A percentile compares a stretch with the other conserved stretches of the same genome.
Evolutionary conservation across 257 asterid genomes (phyloP).

Genomic region (Ballota nigra): DNA sequence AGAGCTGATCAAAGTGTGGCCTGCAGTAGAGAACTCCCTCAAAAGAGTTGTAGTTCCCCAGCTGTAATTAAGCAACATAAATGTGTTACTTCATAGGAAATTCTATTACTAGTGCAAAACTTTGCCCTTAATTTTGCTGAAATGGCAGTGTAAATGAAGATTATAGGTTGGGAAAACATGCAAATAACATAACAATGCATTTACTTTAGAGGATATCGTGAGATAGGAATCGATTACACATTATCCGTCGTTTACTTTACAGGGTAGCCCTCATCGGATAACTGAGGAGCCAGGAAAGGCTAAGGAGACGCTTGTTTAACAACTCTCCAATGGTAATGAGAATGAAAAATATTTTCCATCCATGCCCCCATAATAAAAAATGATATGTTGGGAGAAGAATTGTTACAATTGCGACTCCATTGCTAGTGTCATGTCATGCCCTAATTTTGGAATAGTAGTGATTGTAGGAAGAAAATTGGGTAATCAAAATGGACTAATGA

Average conservation of each 20-base stretch:
- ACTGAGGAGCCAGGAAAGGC: no score
- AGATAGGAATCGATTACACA: background rate
- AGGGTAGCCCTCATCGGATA: no score
- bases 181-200: background rate
- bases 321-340: no score
- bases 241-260: background rate
- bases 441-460: no score
- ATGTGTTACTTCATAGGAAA: background rate
- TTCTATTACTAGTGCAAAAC: background rate
- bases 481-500: no score
- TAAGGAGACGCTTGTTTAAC: no score
- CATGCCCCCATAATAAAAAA: no score
- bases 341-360: no score
- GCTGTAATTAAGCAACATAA: slow-evolving; percentile 39
- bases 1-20: slow-evolving; percentile 99
- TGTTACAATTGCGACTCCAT: no score
- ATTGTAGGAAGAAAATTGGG: no score
- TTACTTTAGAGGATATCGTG: background rate
- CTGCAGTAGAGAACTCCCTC: slow-evolving; percentile 98
- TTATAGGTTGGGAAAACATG: background rate
- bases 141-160: background rate
- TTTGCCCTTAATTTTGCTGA: background rate
- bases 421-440: no score
- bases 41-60: slow-evolving; percentile 88
- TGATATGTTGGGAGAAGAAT: no score